Conservation (phyloP, 2,329 filamentous ascomycete species). For the Atkinsonella texensis region DNA sequence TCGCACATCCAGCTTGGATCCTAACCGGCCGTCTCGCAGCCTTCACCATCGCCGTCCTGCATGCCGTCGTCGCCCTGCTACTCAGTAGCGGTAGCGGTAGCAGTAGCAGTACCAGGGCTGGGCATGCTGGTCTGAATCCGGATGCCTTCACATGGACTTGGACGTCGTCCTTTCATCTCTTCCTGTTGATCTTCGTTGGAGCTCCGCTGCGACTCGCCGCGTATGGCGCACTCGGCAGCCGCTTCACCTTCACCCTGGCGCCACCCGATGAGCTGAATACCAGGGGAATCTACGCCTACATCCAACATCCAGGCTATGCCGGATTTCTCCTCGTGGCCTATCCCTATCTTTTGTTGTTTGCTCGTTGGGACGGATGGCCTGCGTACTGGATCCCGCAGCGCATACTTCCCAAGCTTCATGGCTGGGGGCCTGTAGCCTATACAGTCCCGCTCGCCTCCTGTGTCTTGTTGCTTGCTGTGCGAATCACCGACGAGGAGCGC, state of each 20-base stretch:
- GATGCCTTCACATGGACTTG: conserved; percentile 21
- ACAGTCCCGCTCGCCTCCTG: not conserved
- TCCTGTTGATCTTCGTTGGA: conserved; percentile 16
- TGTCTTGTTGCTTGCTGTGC: conserved; percentile 6
- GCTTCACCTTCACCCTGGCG: conserved; percentile 41
- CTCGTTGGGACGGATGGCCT: conserved; percentile 24
- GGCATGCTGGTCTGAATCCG: conserved; percentile 12
- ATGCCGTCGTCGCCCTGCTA: not conserved
- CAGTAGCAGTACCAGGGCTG: not conserved
- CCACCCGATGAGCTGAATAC: conserved; percentile 33
- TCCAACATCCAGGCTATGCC: conserved; percentile 42
- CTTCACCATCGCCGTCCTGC: not conserved
- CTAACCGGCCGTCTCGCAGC: not conserved
- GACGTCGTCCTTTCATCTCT: conserved; percentile 18
- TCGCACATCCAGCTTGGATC: not conserved
- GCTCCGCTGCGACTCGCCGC: conserved; percentile 23
- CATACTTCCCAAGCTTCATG: conserved; percentile 6
- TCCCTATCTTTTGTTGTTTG: conserved; percentile 20
- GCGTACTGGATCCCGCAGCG: conserved; percentile 26
- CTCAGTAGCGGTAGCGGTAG: not conserved
- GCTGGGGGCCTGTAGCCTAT: conserved; percentile 2
- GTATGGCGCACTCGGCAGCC: conserved; percentile 32
- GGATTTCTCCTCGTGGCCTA: conserved; percentile 25
- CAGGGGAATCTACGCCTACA: conserved; percentile 32
- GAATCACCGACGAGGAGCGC: conserved; percentile 35